Conservation (phyloP, 2,329 filamentous ascomycete species). For the Pseudopithomyces chartarum region DNA sequence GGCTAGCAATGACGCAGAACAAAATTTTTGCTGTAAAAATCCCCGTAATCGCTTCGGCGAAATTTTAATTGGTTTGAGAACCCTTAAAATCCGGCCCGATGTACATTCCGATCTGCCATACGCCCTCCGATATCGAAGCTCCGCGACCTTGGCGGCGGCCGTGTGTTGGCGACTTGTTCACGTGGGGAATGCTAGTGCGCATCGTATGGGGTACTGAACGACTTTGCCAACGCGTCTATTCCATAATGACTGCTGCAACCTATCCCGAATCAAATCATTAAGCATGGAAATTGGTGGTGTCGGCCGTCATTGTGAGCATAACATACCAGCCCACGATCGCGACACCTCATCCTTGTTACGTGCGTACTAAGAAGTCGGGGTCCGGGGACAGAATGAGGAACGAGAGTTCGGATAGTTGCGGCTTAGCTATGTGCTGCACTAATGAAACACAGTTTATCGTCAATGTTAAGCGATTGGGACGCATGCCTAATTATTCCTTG, state of each 20-base stretch:
- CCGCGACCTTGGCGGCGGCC: not conserved
- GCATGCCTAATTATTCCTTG: no score
- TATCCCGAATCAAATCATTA: not conserved
- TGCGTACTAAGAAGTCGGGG: not conserved
- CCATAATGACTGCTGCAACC: not conserved
- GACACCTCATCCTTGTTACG: not conserved
- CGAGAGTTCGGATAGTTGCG: no score
- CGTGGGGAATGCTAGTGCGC: not conserved
- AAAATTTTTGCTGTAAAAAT: slow-evolving; percentile 14
- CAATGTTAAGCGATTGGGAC: no score
- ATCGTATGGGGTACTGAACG: not conserved
- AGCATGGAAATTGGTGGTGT: not conserved
- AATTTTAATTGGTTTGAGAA: not conserved
- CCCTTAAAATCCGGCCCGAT: not conserved
- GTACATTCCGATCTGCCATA: not conserved
- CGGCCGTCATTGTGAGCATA: not conserved
- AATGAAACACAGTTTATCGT: no score
- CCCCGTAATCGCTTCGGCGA: not conserved
- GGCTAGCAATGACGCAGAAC: slow-evolving; percentile 18
- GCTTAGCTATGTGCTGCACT: no score
- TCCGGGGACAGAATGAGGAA: no score
- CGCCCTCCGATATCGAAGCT: slow-evolving; percentile 2
- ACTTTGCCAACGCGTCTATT: not conserved
- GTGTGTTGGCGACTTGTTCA: not conserved
- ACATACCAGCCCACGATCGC: not conserved